Conservation (phyloP, 1,284 basidiomycete species). For the Agroathelia rolfsii region DNA sequence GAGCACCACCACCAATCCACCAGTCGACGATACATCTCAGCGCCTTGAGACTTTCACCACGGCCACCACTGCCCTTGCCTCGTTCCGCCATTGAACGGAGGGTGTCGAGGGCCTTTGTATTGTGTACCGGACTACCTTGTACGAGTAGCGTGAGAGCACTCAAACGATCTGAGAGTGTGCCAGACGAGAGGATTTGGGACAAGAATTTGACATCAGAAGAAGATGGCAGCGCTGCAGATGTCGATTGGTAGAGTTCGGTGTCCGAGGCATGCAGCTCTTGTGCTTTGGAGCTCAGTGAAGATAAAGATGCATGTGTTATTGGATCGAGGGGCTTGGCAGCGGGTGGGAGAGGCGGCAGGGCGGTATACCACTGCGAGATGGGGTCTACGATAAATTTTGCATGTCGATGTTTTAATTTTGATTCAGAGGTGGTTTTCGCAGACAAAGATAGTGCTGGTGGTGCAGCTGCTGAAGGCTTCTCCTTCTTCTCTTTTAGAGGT, state of each 20-base stretch:
- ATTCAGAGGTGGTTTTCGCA: too few species aligned
- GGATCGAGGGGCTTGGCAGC: constrained; percentile 17
- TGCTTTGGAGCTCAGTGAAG: constrained; percentile 39
- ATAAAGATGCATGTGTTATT: constrained; percentile 33
- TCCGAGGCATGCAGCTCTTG: constrained; percentile 42
- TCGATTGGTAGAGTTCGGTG: constrained; percentile 34
- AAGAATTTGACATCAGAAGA: constrained; percentile 75
- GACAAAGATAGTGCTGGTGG: constrained; percentile 1
- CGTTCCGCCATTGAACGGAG: constrained; percentile 70
- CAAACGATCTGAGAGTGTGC: constrained; percentile 89
- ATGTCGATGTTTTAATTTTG: too few species aligned
- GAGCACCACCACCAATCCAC: constrained; percentile 89
- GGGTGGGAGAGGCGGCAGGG: constrained; percentile 23
- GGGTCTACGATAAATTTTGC: constrained; percentile 37
- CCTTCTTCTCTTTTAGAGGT: constrained; percentile 17
- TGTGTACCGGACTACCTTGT: constrained; percentile 87
- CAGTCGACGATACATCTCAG: constrained; percentile 90
- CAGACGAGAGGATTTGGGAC: constrained; percentile 73
- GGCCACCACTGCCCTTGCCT: constrained; percentile 72
- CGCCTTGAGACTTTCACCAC: constrained; percentile 88
- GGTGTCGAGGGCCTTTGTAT: constrained; percentile 71
- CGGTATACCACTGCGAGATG: constrained; percentile 51
- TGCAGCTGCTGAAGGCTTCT: constrained; percentile 5
- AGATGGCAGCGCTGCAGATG: constrained; percentile 14
- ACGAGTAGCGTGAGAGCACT: constrained; percentile 89